These are phyloP conservation scores for Polysphondylium violaceum DNA, from an alignment of 78 protist genomes.

Conservation along the genomic window DNA sequence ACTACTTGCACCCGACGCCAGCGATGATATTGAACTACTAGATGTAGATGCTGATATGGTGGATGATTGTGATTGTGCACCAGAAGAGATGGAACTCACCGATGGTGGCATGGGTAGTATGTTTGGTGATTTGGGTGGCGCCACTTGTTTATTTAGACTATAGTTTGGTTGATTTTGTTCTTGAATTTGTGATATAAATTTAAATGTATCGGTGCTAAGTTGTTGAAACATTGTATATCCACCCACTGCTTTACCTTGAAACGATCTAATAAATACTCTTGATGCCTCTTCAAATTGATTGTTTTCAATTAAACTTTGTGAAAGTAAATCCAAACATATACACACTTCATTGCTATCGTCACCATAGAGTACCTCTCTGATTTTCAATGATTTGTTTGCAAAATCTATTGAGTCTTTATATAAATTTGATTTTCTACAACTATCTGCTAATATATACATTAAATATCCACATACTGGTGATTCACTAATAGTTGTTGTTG, in stretches of 20 bases:
- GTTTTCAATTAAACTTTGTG: not conserved
- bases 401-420: conserved; percentile 38
- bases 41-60: not conserved
- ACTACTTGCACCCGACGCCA: too few species aligned
- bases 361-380: conserved; percentile 47
- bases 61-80: not conserved
- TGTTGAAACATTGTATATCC: conserved; percentile 34
- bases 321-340: conserved; percentile 62
- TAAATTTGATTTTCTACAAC: conserved; percentile 46
- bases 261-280: conserved; percentile 19
- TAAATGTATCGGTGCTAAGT: not conserved
- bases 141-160: not conserved
- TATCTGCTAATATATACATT: conserved; percentile 65
- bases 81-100: not conserved
- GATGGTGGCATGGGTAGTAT: not conserved
- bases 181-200: not conserved
- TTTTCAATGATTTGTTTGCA: conserved; percentile 50
- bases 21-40: too few species aligned
- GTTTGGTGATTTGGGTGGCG: not conserved
- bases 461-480: conserved; percentile 72
- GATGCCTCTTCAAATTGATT: conserved; percentile 10
- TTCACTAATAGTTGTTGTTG: conserved; percentile 14
- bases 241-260: conserved; percentile 28
- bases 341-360: conserved; percentile 66
- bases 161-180: not conserved